Evolutionary conservation across 345 rosid species (phyloP), one percentile per base, ranked within the genome.

Genomic region (Clausena lansium): DNA sequence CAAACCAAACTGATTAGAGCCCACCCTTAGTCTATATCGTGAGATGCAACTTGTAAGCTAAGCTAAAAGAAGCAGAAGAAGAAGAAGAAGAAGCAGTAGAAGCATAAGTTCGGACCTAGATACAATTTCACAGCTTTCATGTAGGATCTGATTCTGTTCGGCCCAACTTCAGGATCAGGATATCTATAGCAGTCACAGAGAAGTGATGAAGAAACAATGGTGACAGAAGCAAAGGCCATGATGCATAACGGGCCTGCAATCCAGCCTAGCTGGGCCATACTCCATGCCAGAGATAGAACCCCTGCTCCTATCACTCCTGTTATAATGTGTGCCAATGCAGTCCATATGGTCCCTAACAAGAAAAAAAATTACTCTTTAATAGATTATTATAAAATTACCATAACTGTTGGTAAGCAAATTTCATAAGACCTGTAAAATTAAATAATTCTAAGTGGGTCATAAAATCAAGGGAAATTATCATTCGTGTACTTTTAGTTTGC

Each of bases 261-360:
- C 97, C 98, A 91, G 4, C 97, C 97, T 0, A 91, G 88, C 75
- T 89, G 89, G 6, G 94, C 89, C 20, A 78, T 79, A 74, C 92
- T 84, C 97, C 97, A 93, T 11, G 95, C 91, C 9, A 93, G 87
- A 0, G 98, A 93, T 60, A 92, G 78, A 32, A 93, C 95, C 72
- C 97, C 98, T 10, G 97, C 91, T 50, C 97, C 97, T 28, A 92
- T 88, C 78, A 93, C 95, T 70, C 92, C 95, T 6, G 97, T 87
- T 77, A 93, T 92, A 35, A 90, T 82, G 77, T 90, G 94, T 4
- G 95, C 87, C 75, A 81, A 73, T 2, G 94, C 95, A 13, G 90
- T 88, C 92, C 93, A 86, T 30, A 79, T 1, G 7, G 86, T 91
- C 64, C 95, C 92, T 82, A 80, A 25, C 22, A 28, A 35, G 33